These are phyloP conservation scores for Penicillium silybi DNA, from an alignment of 495 filamentous ascomycete species.

Conservation along the genomic window DNA sequence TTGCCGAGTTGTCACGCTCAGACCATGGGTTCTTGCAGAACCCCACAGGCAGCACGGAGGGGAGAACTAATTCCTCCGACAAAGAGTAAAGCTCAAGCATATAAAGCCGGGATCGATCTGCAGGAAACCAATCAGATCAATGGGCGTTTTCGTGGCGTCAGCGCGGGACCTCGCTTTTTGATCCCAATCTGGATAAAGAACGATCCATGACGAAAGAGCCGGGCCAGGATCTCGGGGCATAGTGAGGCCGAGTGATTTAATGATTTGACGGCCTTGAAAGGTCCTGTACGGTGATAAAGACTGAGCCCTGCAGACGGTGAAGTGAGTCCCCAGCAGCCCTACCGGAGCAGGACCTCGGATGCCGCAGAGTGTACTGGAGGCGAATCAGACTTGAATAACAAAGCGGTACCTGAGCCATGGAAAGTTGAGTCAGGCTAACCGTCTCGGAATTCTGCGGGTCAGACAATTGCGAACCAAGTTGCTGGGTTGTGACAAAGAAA, in stretches of 20 bases:
- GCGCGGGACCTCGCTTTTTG: constrained; percentile 1
- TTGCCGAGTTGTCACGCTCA: not conserved
- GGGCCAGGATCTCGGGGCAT: constrained; percentile 5
- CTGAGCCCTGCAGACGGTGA: not conserved
- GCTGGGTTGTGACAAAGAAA: constrained; percentile 1
- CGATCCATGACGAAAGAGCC: constrained; percentile 3
- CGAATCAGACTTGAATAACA: constrained; percentile 5
- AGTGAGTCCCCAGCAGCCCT: not conserved
- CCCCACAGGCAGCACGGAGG: not conserved
- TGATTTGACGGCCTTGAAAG: not conserved
- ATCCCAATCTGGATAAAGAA: constrained; percentile 1
- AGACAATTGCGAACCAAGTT: constrained; percentile 4
- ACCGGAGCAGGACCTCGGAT: constrained; percentile 7
- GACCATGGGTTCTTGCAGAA: not conserved
- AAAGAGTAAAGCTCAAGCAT: not conserved
- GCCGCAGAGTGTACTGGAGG: not conserved
- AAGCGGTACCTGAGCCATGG: constrained; percentile 7
- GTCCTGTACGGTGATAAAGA: constrained; percentile 2
- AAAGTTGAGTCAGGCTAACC: too few species aligned
- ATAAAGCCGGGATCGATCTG: constrained; percentile 2
- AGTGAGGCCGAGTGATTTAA: constrained; percentile 7
- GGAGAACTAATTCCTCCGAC: constrained; percentile 3
- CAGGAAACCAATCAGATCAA: constrained; percentile 5
- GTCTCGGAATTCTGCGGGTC: constrained; percentile 14
- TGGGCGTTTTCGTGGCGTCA: not conserved